Evolutionary conservation across 345 rosid genomes (phyloP).

Genomic region (Luvunga scandens): DNA sequence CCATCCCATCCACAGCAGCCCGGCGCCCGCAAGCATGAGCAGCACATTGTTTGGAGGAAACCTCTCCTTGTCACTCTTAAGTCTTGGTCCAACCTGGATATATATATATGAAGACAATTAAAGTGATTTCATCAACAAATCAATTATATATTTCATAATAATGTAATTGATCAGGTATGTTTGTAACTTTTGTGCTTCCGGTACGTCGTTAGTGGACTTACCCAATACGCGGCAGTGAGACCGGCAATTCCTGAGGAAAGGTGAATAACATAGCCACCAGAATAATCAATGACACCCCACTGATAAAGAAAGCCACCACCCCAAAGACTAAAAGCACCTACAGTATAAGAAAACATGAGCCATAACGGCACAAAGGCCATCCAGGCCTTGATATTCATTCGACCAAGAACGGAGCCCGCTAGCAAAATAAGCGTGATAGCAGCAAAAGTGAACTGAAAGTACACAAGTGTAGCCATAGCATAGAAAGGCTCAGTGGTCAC

Average conservation of each 20-base stretch:
- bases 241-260: slow-evolving; percentile 76
- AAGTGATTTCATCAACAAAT: too few relatives aligned
- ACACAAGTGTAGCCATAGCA: slow-evolving; percentile 75
- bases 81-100: slow-evolving; percentile 81
- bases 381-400: slow-evolving; percentile 82
- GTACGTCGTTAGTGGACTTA: slow-evolving; percentile 9
- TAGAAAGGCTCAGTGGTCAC: slow-evolving; percentile 35
- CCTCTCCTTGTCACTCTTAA: slow-evolving; percentile 74
- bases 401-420: slow-evolving; percentile 76
- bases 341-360: slow-evolving; percentile 70
- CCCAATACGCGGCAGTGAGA: slow-evolving; percentile 84
- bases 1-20: slow-evolving; percentile 96
- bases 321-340: slow-evolving; percentile 79
- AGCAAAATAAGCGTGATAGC: slow-evolving; percentile 69
- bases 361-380: slow-evolving; percentile 87
- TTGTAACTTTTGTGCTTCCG: not conserved
- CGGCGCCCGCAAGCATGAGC: slow-evolving; percentile 93
- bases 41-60: slow-evolving; percentile 91
- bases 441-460: slow-evolving; percentile 76
- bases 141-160: too few relatives aligned
- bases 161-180: not conserved
- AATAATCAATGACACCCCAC: slow-evolving; percentile 84
- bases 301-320: slow-evolving; percentile 78
- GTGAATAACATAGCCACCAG: slow-evolving; percentile 84
- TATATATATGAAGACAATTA: not conserved